Evolutionary conservation across 495 filamentous ascomycete genomes (phyloP), one percentile per base, ranked within the genome.

Genomic region (Penicillium goetzii): DNA sequence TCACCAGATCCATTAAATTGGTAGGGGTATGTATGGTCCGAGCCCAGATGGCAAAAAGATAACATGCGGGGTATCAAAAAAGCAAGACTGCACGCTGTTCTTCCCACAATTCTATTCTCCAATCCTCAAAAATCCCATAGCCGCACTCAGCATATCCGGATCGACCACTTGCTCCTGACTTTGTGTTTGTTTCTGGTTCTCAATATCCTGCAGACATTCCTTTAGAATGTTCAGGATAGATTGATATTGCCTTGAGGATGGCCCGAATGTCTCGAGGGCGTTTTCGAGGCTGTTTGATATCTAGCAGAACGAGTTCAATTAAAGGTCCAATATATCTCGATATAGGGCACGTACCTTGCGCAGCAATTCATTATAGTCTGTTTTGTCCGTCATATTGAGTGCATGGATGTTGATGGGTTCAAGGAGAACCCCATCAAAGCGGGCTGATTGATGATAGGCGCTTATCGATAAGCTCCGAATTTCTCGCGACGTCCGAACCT

Each of bases 271-370:
- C 36, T 74, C 68, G 6, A 80, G 60, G 5, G 78, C 72, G 58
- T 82, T 82, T 52, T 69, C 68, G 15, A 82, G 75, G 59, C 76
- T 81, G 45, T 70, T 72, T 9, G 74, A 77, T 61, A 82, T 77
- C 79, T 82, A 47, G 32, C 11, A 1, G 26, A 17, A 23, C 17
- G 4, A 7, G 3, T 55, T 32, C 1, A 33, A 2, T 4, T 33
- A 4, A 19, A 21, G 4, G 9, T 53, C 2, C 12, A 15, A 1
- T 26, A 33, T 30, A 33, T 0, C 6, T 9, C 3, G n/a, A 7
- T 5, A 11, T 41, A 19, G 23, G 28, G 55, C n/a, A 61, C 65
- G 12, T 65, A 79, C 76, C 68, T 76, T 75, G 34, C 63, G 62
- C 3, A 79, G 55, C 33, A 65, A 59, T 6, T 75, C 71, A 56